A percentile compares a stretch with the other conserved stretches of the same genome.
Evolutionary conservation across 305 asterid genomes (phyloP).

Genomic region (Fraxinus sp.): DNA sequence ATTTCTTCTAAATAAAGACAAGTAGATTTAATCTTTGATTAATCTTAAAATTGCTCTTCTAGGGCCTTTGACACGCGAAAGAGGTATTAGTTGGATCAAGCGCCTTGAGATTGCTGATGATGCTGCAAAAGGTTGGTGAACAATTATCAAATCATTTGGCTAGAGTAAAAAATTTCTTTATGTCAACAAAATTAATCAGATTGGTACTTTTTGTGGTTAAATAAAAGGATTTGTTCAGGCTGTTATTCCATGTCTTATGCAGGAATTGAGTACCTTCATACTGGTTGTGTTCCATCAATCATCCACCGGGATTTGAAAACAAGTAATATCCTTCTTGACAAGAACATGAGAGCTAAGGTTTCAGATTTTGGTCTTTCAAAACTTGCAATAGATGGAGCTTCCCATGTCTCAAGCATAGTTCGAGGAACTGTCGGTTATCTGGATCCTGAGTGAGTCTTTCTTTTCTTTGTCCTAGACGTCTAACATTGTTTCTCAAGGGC

Average conservation of each 20-base stretch:
- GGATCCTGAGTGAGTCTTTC: slow-evolving; percentile 84
- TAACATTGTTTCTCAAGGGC: not conserved
- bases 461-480: slow-evolving; percentile 14
- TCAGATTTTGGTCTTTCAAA: slow-evolving; percentile 98
- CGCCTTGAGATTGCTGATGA: slow-evolving; percentile 99
- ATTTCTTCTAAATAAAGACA: slow-evolving; percentile 2
- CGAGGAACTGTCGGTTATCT: slow-evolving; percentile 99
- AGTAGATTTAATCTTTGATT: not conserved
- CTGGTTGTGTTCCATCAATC: slow-evolving; percentile 91
- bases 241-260: slow-evolving; percentile 30
- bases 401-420: slow-evolving; percentile 95
- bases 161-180: not conserved
- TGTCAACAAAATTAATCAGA: not conserved
- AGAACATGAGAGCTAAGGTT: slow-evolving; percentile 88
- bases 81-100: slow-evolving; percentile 75
- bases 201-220: not conserved
- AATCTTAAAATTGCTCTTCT: slow-evolving; percentile 12
- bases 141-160: slow-evolving; percentile 7
- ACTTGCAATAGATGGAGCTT: slow-evolving; percentile 93
- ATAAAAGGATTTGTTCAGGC: not conserved
- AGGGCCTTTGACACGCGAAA: slow-evolving; percentile 71
- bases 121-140: slow-evolving; percentile 81
- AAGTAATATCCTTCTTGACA: slow-evolving; percentile 93
- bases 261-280: slow-evolving; percentile 98
- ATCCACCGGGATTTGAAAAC: slow-evolving; percentile 95